phyloP scores from a whole-genome alignment of 345 rosid species.

The Camelina sativa region DNA sequence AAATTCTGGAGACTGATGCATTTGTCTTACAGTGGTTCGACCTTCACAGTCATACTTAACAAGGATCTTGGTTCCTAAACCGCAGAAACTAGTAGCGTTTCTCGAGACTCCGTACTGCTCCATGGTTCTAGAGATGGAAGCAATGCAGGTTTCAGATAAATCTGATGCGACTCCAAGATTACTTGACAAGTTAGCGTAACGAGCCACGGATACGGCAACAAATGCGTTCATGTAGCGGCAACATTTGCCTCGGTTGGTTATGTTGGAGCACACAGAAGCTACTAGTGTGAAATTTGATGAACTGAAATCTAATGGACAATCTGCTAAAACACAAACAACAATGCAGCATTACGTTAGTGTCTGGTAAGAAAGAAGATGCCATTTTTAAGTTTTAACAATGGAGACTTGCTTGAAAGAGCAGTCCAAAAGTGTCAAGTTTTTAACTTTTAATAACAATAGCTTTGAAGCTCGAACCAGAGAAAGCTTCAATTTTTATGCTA shows the following conservation, averaged over 20 bases:
- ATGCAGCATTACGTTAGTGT: slow-evolving; percentile 21
- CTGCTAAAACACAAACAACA: slow-evolving; percentile 51
- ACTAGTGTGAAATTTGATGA: slow-evolving; percentile 73
- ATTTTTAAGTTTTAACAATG: neutral
- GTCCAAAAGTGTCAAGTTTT: slow-evolving; percentile 11
- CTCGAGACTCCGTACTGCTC: slow-evolving; percentile 72
- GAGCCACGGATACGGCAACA: slow-evolving; percentile 74
- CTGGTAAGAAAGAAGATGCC: neutral
- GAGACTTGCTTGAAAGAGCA: slow-evolving; percentile 9
- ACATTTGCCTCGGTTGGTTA: slow-evolving; percentile 76
- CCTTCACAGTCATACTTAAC: slow-evolving; percentile 71
- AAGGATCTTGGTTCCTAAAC: slow-evolving; percentile 85
- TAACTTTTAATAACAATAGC: neutral
- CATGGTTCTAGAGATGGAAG: slow-evolving; percentile 70
- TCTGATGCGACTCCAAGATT: slow-evolving; percentile 69
- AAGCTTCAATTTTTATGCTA: neutral
- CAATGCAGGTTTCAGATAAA: slow-evolving; percentile 58
- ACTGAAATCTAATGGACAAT: slow-evolving; percentile 86
- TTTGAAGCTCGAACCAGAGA: neutral
- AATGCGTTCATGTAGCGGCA: slow-evolving; percentile 95
- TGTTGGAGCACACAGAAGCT: slow-evolving; percentile 76
- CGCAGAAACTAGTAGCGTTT: slow-evolving; percentile 79
- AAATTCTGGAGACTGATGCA: slow-evolving; percentile 82
- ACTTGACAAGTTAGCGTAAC: slow-evolving; percentile 72
- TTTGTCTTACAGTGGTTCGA: slow-evolving; percentile 72